phyloP scores from a whole-genome alignment of 805 yeast genomes.

The Nakazawaea populi region DNA sequence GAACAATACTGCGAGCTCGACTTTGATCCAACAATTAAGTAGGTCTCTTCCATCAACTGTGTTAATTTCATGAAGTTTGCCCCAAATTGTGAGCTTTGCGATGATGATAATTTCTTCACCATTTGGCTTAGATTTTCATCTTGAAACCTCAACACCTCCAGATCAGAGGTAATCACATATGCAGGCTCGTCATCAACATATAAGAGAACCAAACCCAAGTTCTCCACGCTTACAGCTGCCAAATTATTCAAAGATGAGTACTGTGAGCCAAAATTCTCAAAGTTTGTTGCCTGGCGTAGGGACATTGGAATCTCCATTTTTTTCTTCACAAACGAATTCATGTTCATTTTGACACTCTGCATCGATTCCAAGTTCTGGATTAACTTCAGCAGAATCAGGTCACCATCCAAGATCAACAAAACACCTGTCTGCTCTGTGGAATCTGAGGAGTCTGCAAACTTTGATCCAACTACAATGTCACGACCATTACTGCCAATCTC shows the following conservation, averaged over 20 bases:
- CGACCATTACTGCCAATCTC: slow-evolving; percentile 27
- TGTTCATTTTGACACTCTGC: slow-evolving; percentile 28
- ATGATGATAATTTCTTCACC: slow-evolving; percentile 12
- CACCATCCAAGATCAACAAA: slow-evolving; percentile 14
- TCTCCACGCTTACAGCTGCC: slow-evolving; percentile 31
- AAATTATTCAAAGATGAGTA: slow-evolving; percentile 21
- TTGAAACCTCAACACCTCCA: neutral
- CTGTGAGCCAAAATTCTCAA: slow-evolving; percentile 36
- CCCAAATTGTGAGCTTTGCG: slow-evolving; percentile 22
- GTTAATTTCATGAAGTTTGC: slow-evolving; percentile 16
- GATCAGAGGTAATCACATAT: neutral
- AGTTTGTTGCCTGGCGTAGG: slow-evolving; percentile 18
- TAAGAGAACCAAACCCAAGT: slow-evolving; percentile 31
- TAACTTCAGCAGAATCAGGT: slow-evolving; percentile 4
- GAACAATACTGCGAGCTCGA: slow-evolving; percentile 20
- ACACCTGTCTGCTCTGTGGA: slow-evolving; percentile 11
- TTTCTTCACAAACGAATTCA: slow-evolving; percentile 12
- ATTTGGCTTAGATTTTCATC: neutral
- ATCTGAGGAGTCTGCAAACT: slow-evolving; percentile 26
- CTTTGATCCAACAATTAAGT: slow-evolving; percentile 26
- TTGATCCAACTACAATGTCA: slow-evolving; percentile 40
- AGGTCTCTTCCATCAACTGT: slow-evolving; percentile 11
- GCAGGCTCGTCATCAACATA: slow-evolving; percentile 19
- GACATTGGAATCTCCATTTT: slow-evolving; percentile 15
- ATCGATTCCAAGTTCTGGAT: slow-evolving; percentile 1